Conservation (phyloP, 2,329 filamentous ascomycete species). For the Trichoderma sp. region DNA sequence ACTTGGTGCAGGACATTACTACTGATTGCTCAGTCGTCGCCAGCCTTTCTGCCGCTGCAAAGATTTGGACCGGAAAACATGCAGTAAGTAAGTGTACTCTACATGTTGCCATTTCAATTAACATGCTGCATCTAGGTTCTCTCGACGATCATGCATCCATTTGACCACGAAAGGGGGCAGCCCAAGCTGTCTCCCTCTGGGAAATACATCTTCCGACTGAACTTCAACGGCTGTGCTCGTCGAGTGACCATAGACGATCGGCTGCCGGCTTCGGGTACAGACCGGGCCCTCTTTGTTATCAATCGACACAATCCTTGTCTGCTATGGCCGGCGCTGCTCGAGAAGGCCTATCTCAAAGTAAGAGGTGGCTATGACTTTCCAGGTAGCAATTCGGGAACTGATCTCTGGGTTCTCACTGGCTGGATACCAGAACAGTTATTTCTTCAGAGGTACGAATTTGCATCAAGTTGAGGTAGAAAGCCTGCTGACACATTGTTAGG, state of each 20-base stretch:
- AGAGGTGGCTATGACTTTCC: slow-evolving; percentile 97
- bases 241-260: slow-evolving; percentile 88
- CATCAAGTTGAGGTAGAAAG: background rate
- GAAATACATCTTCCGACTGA: slow-evolving; percentile 88
- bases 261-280: slow-evolving; percentile 75
- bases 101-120: background rate
- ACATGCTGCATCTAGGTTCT: slow-evolving; percentile 59
- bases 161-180: slow-evolving; percentile 58
- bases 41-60: slow-evolving; percentile 82
- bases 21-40: slow-evolving; percentile 98
- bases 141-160: slow-evolving; percentile 74
- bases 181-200: slow-evolving; percentile 75
- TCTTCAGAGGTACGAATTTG: slow-evolving; percentile 64
- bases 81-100: slow-evolving; percentile 55
- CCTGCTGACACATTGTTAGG: slow-evolving; percentile 45
- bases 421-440: slow-evolving; percentile 98
- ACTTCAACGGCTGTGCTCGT: slow-evolving; percentile 93
- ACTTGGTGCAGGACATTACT: slow-evolving; percentile 92
- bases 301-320: slow-evolving; percentile 81
- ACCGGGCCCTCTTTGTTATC: slow-evolving; percentile 81
- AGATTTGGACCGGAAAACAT: slow-evolving; percentile 67
- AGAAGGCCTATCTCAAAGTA: slow-evolving; percentile 96
- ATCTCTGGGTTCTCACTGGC: slow-evolving; percentile 88
- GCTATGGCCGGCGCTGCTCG: slow-evolving; percentile 88
- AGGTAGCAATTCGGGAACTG: slow-evolving; percentile 94